Conservation (phyloP, 2,329 filamentous ascomycete species). For the Cordyceps tenuipes region DNA sequence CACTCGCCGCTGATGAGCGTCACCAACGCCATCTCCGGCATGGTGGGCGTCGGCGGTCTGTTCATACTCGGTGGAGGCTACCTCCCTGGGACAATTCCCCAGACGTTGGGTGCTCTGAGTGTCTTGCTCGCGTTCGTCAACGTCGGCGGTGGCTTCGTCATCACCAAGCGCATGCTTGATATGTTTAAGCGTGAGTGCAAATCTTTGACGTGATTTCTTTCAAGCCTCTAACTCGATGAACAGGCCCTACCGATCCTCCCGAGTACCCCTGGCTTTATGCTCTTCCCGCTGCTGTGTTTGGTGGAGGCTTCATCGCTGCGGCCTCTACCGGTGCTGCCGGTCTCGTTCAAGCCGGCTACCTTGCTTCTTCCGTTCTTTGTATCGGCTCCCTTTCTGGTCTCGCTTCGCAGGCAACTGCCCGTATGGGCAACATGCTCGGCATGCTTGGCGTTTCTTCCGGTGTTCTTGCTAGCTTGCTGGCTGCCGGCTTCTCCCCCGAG, state of each 20-base stretch:
- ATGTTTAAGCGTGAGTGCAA: conserved; percentile 64
- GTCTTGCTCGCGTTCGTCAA: conserved; percentile 84
- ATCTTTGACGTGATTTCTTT: too few species aligned
- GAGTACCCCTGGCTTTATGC: conserved; percentile 87
- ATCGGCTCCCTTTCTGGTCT: conserved; percentile 77
- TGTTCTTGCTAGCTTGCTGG: conserved; percentile 72
- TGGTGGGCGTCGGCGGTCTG: conserved; percentile 82
- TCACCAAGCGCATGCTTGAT: conserved; percentile 89
- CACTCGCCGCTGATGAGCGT: conserved; percentile 90
- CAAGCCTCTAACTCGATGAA: conserved; percentile 12
- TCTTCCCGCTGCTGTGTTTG: conserved; percentile 67
- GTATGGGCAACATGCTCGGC: conserved; percentile 77
- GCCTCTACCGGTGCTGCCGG: conserved; percentile 75
- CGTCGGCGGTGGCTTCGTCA: conserved; percentile 79
- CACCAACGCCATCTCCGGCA: conserved; percentile 85
- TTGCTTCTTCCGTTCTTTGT: conserved; percentile 76
- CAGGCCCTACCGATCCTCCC: conserved; percentile 70
- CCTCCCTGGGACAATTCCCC: conserved; percentile 68
- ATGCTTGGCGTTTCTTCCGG: conserved; percentile 79
- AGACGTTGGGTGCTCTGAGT: conserved; percentile 67
- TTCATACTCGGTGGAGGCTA: conserved; percentile 84
- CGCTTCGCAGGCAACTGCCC: conserved; percentile 72
- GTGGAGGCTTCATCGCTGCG: conserved; percentile 72
- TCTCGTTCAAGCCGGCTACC: conserved; percentile 78
- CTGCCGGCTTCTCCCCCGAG: conserved; percentile 71